Conservation (phyloP, 2,329 filamentous ascomycete species). For the Cladophialophora bantiana region DNA sequence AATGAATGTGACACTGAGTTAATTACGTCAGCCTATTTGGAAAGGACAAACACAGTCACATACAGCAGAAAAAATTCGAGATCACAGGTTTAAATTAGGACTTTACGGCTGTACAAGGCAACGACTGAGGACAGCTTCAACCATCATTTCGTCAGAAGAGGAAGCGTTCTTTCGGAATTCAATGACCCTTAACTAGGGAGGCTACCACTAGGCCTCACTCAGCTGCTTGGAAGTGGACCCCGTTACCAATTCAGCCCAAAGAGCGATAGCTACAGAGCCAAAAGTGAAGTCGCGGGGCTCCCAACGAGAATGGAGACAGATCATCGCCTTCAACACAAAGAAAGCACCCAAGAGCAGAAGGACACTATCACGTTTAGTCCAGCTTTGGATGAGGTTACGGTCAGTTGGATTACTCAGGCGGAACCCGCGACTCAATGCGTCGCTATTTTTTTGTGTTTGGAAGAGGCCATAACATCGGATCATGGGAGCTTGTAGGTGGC, state of each 20-base stretch:
- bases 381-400: too few species aligned
- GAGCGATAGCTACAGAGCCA: neutral
- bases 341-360: too few species aligned
- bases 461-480: too few species aligned
- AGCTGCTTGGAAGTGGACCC: neutral
- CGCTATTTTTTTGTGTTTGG: too few species aligned
- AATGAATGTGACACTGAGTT: neutral
- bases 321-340: too few species aligned
- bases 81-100: neutral
- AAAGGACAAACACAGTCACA: neutral
- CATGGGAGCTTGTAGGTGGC: too few species aligned
- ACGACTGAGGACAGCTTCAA: neutral
- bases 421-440: too few species aligned
- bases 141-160: neutral
- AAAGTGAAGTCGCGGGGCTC: too few species aligned
- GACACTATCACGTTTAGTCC: too few species aligned
- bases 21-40: neutral
- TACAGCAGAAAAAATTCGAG: neutral
- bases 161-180: neutral
- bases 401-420: too few species aligned
- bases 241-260: neutral
- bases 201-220: neutral
- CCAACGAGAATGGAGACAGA: too few species aligned
- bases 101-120: neutral
- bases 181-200: neutral